Percentiles rank a stretch among this genome's conserved stretches.
Conservation (phyloP, 1,284 basidiomycete genomes). For the Puccinia horiana region DNA sequence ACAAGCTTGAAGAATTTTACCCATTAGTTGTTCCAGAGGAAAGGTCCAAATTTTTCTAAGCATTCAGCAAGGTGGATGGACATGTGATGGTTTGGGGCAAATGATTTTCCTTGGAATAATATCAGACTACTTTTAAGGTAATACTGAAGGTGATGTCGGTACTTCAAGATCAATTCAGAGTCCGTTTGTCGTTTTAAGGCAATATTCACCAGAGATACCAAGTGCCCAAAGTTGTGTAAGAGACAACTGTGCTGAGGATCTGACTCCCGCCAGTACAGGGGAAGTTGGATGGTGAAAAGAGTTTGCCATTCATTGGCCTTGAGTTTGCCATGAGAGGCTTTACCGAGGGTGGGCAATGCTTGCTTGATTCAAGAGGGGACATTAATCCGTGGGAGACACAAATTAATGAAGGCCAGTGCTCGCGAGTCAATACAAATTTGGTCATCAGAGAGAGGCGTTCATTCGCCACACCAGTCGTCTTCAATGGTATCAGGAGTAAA, state of each 20-base stretch:
- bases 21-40: conserved; percentile 37
- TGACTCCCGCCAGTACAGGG: not conserved
- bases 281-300: conserved; percentile 16
- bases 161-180: too few species aligned
- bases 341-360: not conserved
- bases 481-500: not conserved
- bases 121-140: not conserved
- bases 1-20: conserved; percentile 9
- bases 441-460: not conserved
- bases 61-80: conserved; percentile 32
- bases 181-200: conserved; percentile 22
- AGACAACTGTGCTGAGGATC: not conserved
- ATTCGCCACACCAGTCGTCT: not conserved
- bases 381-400: not conserved
- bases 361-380: conserved; percentile 2
- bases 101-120: not conserved
- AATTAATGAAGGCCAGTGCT: not conserved
- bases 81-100: conserved; percentile 42
- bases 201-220: conserved; percentile 19
- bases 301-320: conserved; percentile 50
- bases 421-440: not conserved
- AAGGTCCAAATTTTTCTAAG: conserved; percentile 24
- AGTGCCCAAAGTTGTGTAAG: conserved; percentile 27
- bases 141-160: not conserved
- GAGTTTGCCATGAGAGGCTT: not conserved